phyloP scores from a whole-genome alignment of 78 protist species.

The Emiliania huxleyi region DNA sequence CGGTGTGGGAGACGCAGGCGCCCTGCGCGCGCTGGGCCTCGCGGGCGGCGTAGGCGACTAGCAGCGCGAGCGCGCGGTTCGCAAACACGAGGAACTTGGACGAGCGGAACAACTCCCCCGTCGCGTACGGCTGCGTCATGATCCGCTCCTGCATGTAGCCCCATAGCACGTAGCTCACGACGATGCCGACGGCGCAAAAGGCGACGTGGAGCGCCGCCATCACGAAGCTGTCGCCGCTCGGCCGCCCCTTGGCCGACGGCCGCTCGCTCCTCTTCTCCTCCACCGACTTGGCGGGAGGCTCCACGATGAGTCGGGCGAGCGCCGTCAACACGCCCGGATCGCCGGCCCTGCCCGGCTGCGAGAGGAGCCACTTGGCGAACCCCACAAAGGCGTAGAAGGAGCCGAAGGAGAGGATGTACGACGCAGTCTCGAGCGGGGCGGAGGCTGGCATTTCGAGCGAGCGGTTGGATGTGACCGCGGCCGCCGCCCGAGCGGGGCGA shows the following conservation, averaged over 20 bases:
- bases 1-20: no score
- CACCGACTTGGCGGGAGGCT: background rate
- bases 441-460: background rate
- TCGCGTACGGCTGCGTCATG: slow-evolving; percentile 8
- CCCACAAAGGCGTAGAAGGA: background rate
- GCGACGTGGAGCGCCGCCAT: background rate
- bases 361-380: background rate
- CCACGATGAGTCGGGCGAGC: background rate
- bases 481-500: no score
- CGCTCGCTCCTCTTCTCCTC: no score
- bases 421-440: background rate
- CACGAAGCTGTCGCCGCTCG: background rate
- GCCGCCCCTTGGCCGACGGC: background rate
- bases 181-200: background rate
- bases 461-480: no score
- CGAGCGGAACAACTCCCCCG: background rate
- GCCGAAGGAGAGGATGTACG: background rate
- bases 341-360: background rate
- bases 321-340: background rate
- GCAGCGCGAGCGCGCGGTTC: background rate
- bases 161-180: background rate
- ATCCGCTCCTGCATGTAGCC: background rate
- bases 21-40: background rate
- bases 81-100: background rate
- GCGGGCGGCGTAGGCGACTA: background rate